Evolutionary conservation across 2,329 filamentous ascomycete genomes (phyloP).

Genomic region (Leptographium wingfieldii): DNA sequence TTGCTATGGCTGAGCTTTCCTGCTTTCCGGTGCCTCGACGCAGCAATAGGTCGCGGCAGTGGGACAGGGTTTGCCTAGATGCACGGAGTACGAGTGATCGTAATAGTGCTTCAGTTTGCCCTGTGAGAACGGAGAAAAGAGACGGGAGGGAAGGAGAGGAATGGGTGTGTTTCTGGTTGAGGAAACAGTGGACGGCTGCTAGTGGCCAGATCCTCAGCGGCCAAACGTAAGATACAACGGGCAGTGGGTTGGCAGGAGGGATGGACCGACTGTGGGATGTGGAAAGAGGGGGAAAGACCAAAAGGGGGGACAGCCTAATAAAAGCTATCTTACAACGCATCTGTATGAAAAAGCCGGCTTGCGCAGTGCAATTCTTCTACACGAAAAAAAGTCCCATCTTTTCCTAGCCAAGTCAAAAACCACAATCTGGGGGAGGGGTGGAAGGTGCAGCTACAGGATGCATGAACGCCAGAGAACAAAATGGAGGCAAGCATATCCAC

Average conservation of each 20-base stretch:
- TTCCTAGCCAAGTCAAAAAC: too few relatives aligned
- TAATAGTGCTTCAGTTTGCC: neutral
- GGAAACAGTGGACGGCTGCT: neutral
- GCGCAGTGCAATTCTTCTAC: too few relatives aligned
- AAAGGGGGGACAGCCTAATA: neutral
- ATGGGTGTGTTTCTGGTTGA: slow-evolving; percentile 2
- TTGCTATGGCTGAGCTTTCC: neutral
- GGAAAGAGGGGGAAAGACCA: neutral
- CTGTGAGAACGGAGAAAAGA: neutral
- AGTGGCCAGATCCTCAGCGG: neutral
- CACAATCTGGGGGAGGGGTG: too few relatives aligned
- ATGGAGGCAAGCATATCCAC: too few relatives aligned
- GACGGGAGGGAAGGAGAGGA: neutral
- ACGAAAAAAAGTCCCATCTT: too few relatives aligned
- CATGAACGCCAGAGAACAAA: too few relatives aligned
- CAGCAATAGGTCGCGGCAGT: neutral
- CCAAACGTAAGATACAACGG: neutral
- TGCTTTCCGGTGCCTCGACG: neutral
- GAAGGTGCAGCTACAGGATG: too few relatives aligned
- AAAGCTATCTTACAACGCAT: too few relatives aligned
- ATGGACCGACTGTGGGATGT: neutral
- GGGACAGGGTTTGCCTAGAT: neutral
- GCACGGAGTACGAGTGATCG: neutral
- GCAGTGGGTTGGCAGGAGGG: neutral
- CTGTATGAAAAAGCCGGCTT: too few relatives aligned